These are phyloP conservation scores for Gilbertella persicaria DNA, from an alignment of 371 early-diverging fungal genomes.

Conservation along the genomic window DNA sequence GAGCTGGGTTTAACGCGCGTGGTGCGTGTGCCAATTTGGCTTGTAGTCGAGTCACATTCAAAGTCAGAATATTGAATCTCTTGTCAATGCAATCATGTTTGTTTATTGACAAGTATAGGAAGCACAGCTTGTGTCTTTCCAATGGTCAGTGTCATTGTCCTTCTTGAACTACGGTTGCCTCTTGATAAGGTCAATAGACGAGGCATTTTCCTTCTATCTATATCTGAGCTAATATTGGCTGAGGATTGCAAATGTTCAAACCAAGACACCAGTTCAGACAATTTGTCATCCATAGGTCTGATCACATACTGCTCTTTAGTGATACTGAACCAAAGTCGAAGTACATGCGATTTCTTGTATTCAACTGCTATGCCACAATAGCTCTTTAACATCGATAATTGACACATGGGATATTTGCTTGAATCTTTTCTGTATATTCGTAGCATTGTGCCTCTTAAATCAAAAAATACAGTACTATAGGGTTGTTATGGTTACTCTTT, in stretches of 20 bases:
- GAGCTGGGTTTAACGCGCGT: no score
- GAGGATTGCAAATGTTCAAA: slow-evolving; percentile 26
- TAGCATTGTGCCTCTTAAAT: slow-evolving; percentile 13
- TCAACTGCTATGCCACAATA: slow-evolving; percentile 18
- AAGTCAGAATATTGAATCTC: no score
- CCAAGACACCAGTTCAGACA: slow-evolving; percentile 23
- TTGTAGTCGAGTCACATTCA: no score
- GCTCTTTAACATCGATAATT: slow-evolving; percentile 18
- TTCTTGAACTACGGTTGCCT: neutral
- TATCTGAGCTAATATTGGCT: slow-evolving; percentile 24
- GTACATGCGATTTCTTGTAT: slow-evolving; percentile 9
- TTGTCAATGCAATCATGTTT: no score
- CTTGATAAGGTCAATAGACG: slow-evolving; percentile 14
- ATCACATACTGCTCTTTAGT: slow-evolving; percentile 20
- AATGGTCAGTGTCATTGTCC: slow-evolving; percentile 3
- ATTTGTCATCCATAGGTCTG: neutral
- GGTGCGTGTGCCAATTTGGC: no score
- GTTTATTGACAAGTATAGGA: no score
- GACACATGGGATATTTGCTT: neutral
- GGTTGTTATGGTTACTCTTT: neutral
- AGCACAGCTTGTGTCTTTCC: slow-evolving; percentile 15
- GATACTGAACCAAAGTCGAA: slow-evolving; percentile 9
- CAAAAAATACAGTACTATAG: slow-evolving; percentile 13
- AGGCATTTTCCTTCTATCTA: slow-evolving; percentile 28
- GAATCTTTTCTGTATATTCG: neutral